Evolutionary conservation across 106 monocot genomes (phyloP), one percentile per base, ranked within the genome.

Genomic region (Dendrobium huoshanense): DNA sequence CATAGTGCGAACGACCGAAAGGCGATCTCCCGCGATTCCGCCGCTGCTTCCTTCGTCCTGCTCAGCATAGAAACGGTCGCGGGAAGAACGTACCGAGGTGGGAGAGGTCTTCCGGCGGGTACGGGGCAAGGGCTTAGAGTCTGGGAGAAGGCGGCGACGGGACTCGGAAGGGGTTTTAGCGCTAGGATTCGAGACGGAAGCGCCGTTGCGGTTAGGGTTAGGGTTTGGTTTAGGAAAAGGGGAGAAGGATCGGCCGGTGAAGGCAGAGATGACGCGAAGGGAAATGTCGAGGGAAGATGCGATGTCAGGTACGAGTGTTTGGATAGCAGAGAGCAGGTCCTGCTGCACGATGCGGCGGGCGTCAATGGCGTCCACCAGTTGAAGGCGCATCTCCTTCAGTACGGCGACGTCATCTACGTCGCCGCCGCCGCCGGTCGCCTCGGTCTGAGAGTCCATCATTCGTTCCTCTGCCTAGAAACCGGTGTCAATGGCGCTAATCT

Each of bases 181-280:
- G 68, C 22, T 51, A 68, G 74, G 31, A 73, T 59, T 59, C 56
- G 68, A 51, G 48, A 40, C 40, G 55, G 81, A 45, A 13, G 55
- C 41, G 29, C 37, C 64, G 73, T 73, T 81, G 27, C 82, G 82
- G 78, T 47, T 75, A 58, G 79, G 86, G 72, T 79, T 78, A 27
- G 88, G 82, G 70, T 78, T 84, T 19, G 84, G 89, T 31, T 80
- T 78, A 13, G 89, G 91, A n/a, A 89, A 88, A 48, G 92, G 91
- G 58, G 65, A 40, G 76, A 99, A 99, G 61, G 91, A 87, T 73
- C 95, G 99, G 82, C 75, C 86, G 85, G 93, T 91, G 88, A 93
- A 86, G 86, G 95, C 79, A 82, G 90, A 87, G 84, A 95, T 86
- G 83, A 95, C 74, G 77, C 83, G 90, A 86, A 90, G 92, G 78